phyloP scores from a whole-genome alignment of 2,329 filamentous ascomycete genomes.

The Sporothrix protearum region DNA sequence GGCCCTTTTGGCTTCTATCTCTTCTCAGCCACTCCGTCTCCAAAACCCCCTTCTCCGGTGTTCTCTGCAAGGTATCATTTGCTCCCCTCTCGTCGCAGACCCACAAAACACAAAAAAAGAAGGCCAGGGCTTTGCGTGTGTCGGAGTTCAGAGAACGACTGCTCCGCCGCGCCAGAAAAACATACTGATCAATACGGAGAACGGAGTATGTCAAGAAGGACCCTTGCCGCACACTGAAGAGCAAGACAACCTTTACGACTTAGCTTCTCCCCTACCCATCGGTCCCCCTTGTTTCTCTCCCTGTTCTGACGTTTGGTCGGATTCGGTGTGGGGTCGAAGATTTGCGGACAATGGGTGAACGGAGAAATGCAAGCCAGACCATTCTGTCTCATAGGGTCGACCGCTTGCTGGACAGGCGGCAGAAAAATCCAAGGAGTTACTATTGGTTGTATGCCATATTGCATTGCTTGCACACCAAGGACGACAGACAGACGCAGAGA shows the following conservation, averaged over 20 bases:
- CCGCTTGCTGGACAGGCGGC: conserved; percentile 9
- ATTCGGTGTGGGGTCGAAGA: conserved; percentile 8
- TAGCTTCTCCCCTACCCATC: not conserved
- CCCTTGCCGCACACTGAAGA: conserved; percentile 6
- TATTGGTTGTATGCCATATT: not conserved
- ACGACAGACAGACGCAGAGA: not conserved
- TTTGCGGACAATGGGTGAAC: conserved; percentile 21
- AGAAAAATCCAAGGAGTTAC: not conserved
- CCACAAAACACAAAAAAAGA: not conserved
- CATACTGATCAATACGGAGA: too few relatives aligned
- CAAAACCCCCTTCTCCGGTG: not conserved
- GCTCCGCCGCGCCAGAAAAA: not conserved
- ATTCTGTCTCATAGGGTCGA: too few relatives aligned
- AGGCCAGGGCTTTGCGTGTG: not conserved
- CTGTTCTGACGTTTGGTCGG: not conserved
- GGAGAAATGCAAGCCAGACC: conserved; percentile 10
- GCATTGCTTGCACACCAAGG: too few relatives aligned
- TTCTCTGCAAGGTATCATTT: not conserved
- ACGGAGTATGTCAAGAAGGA: too few relatives aligned
- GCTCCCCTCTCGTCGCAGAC: not conserved
- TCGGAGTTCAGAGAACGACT: conserved; percentile 1
- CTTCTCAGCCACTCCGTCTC: not conserved
- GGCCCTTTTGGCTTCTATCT: not conserved
- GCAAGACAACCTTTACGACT: not conserved
- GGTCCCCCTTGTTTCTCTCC: not conserved